phyloP scores from a whole-genome alignment of 176 grass and related monocot genomes.

The Oryza meyeriana region DNA sequence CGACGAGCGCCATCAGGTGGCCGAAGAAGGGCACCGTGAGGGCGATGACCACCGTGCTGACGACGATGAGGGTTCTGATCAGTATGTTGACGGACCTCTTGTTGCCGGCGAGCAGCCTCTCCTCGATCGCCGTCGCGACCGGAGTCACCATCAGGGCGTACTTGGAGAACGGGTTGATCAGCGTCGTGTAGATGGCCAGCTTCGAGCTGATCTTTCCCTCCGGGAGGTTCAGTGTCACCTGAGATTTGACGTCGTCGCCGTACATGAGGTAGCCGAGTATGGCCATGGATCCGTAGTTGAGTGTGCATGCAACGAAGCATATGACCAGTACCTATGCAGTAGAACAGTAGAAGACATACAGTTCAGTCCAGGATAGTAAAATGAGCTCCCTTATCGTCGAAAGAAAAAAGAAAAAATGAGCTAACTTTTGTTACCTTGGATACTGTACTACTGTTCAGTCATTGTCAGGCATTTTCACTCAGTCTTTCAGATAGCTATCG shows the following conservation, averaged over 20 bases:
- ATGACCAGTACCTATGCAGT: constrained; percentile 48
- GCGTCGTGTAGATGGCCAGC: constrained; percentile 76
- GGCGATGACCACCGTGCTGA: constrained; percentile 60
- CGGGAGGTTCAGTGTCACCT: constrained; percentile 74
- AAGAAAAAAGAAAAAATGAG: no score
- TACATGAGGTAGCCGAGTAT: constrained; percentile 76
- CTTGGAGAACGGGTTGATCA: constrained; percentile 75
- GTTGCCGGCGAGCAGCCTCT: constrained; percentile 33
- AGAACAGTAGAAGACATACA: background rate
- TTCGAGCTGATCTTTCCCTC: constrained; percentile 52
- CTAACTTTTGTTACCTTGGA: background rate
- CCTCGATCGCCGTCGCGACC: constrained; percentile 52
- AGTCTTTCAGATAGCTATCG: background rate
- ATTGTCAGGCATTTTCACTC: background rate
- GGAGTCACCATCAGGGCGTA: constrained; percentile 68
- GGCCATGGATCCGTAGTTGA: constrained; percentile 68
- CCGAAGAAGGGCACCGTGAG: constrained; percentile 72
- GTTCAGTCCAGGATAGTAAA: background rate
- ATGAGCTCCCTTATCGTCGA: background rate
- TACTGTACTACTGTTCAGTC: background rate
- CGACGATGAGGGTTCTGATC: constrained; percentile 45
- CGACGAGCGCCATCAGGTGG: constrained; percentile 74
- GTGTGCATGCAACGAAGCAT: constrained; percentile 61
- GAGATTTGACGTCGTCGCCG: constrained; percentile 48
- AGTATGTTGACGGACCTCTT: constrained; percentile 29